These are phyloP conservation scores for Phoma sp. DNA, from an alignment of 2,329 filamentous ascomycete species.

Conservation along the genomic window DNA sequence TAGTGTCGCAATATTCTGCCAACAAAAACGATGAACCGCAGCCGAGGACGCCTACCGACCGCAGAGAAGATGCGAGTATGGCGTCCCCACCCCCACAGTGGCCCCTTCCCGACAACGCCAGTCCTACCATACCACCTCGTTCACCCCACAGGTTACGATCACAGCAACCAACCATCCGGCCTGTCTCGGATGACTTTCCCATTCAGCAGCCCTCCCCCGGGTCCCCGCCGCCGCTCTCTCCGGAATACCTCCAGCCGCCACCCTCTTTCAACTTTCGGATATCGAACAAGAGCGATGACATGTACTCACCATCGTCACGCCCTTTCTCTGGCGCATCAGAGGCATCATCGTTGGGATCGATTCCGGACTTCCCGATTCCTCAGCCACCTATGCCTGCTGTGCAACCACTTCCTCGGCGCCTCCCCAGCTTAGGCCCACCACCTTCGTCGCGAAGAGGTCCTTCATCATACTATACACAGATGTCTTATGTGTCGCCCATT, in stretches of 20 bases:
- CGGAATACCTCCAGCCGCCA: slow-evolving; percentile 31
- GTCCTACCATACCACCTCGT: slow-evolving; percentile 30
- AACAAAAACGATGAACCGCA: slow-evolving; percentile 21
- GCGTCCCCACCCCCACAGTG: slow-evolving; percentile 53
- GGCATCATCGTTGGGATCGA: slow-evolving; percentile 49
- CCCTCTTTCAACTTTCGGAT: slow-evolving; percentile 29
- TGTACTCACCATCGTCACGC: slow-evolving; percentile 44
- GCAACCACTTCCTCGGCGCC: slow-evolving; percentile 47
- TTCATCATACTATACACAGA: slow-evolving; percentile 57
- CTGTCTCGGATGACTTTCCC: slow-evolving; percentile 43
- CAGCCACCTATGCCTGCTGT: slow-evolving; percentile 42
- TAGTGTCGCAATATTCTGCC: slow-evolving; percentile 35
- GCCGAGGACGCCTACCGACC: slow-evolving; percentile 25
- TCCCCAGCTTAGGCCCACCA: slow-evolving; percentile 56
- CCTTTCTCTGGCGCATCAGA: slow-evolving; percentile 50
- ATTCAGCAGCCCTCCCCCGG: slow-evolving; percentile 40
- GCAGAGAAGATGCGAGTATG: slow-evolving; percentile 21
- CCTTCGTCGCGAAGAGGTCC: slow-evolving; percentile 58
- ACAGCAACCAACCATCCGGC: slow-evolving; percentile 53
- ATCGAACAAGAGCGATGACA: slow-evolving; percentile 43
- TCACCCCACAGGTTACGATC: slow-evolving; percentile 47
- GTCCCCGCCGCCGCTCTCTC: slow-evolving; percentile 31
- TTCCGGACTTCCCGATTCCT: slow-evolving; percentile 53
- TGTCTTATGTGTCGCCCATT: slow-evolving; percentile 58
- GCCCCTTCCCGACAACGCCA: slow-evolving; percentile 53